Evolutionary conservation across 371 early-diverging fungal species (phyloP), one percentile per base, ranked within the genome.

Genomic region (Circinella minor): DNA sequence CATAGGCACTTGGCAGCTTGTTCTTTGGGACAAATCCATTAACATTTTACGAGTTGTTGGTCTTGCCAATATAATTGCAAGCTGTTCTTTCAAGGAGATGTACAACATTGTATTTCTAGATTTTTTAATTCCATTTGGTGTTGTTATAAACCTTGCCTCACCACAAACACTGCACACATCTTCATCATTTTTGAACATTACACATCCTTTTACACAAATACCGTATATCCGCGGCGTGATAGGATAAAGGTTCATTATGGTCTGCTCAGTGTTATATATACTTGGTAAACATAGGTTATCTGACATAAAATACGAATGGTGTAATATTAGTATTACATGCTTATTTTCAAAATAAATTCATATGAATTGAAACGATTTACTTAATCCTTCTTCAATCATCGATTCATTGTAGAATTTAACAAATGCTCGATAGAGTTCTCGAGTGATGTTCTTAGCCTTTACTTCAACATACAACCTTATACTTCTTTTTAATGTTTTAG

Each of bases 51-150:
- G 43, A 43, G 43, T 43, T 43, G 20, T 9, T 13, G 14, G 37
- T 18, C 60, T 20, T 39, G 55, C 60, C 10, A 67, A n/a, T 36
- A 67, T 14, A 6, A 36, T 11, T 59, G 67, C 60, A 9, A 67
- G 60, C 60, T 67, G 67, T 4, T 57, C 67, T 20, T 13, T 36
- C 13, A 67, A 39, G 0, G 57, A 55, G 14, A 67, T 18, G 55
- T 67, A 67, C 36, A 36, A 8, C 67, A 67, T 67, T 17, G 60
- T 59, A 9, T 57, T 55, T 54, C 20, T 20, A 20, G 65, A 37
- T n/a, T 54, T 65, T 62, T 15, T 54, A n/a, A n/a, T 54, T 43
- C 43, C 43, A 43, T 43, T 43, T 6, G 43, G 43, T 54, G 54
- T 54, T 54, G 54, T 15, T 54, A 6, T 54, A 15, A 18, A 54